A percentile compares a stretch with the other conserved stretches of the same genome.
Conservation (phyloP, 176 grass and related monocot species). For the Stipa capillata region DNA sequence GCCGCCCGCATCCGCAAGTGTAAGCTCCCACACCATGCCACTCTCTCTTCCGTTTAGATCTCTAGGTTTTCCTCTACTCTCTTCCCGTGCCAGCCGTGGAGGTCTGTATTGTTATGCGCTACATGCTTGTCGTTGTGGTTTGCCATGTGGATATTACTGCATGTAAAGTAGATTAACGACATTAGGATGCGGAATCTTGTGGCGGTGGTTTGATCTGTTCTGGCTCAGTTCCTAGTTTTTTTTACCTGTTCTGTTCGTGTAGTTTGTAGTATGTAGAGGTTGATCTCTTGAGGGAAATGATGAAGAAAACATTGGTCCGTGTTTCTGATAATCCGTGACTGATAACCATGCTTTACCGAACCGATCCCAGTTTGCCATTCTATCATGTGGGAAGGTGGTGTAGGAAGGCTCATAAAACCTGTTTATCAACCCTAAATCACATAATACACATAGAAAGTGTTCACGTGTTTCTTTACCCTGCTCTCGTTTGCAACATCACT, state of each 20-base stretch:
- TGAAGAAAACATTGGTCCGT: slow-evolving; percentile 22
- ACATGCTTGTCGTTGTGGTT: neutral
- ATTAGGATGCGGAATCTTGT: neutral
- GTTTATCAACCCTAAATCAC: neutral
- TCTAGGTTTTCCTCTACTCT: neutral
- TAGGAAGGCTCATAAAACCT: neutral
- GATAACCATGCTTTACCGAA: neutral
- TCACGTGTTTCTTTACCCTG: neutral
- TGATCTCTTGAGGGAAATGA: neutral
- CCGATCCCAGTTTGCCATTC: neutral
- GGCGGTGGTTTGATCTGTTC: neutral
- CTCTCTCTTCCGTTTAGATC: neutral
- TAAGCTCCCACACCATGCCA: neutral
- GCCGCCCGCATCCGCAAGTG: slow-evolving; percentile 96
- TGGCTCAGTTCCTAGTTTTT: neutral
- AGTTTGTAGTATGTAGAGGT: neutral
- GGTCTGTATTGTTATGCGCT: neutral
- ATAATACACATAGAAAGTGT: neutral
- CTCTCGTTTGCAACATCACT: neutral
- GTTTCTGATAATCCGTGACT: slow-evolving; percentile 1
- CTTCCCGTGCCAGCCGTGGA: neutral
- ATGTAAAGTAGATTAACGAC: neutral
- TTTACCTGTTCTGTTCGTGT: fast-evolving
- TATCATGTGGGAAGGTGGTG: neutral
- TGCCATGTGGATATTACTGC: neutral